Base-by-base conservation (phyloP, 495 filamentous ascomycete genomes). In the Aspergillus indologenus region DNA sequence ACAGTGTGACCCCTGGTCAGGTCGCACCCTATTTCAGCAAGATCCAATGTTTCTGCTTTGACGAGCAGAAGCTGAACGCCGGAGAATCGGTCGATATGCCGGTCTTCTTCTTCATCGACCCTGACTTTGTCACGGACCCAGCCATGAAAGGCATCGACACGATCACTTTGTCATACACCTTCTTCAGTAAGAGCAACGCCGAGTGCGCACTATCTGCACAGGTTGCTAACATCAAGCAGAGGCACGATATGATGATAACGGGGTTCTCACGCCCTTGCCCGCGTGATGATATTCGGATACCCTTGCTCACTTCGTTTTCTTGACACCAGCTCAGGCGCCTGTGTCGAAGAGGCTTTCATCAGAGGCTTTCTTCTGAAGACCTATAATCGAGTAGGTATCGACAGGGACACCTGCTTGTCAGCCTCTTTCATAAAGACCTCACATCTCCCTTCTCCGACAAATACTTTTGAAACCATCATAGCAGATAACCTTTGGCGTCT, bases 31-130 rank as follows among this genome's bases (percentile, higher is more conserved):
- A 99, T 69, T 99, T 99, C 72, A 91, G 88, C 81, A 99, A 99
- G 82, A 99, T 99, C 53, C 95, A 99, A 75, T 99, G 95, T 66
- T 99, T 99, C 75, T 99, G 95, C 71, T 99, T 99, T 69, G 95
- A 99, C 80, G 92, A 91, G 73, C 88, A 98, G 81, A 84, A 95
- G 62, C 75, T 98, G 53, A 93, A 92, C 71, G 93, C 92, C 21
- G 91, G 93, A 23, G 95, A 99, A 79, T 91, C 91, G 40, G 95
- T 99, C 53, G 95, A 99, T 77, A 99, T 99, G 95, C 95, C 95
- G 3, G 95, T 99, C 6, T 98, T 99, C 78, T 99, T 99, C 70
- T 99, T 96, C 73, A 89, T 99, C 65, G 95, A 99, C 69, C 95
- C 95, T 6, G 95, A 97, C 63, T 89, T 98, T 76, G 79, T 90